Evolutionary conservation across 1,284 basidiomycete genomes (phyloP), one percentile per base, ranked within the genome.

Genomic region (Cerioporus squamosus): DNA sequence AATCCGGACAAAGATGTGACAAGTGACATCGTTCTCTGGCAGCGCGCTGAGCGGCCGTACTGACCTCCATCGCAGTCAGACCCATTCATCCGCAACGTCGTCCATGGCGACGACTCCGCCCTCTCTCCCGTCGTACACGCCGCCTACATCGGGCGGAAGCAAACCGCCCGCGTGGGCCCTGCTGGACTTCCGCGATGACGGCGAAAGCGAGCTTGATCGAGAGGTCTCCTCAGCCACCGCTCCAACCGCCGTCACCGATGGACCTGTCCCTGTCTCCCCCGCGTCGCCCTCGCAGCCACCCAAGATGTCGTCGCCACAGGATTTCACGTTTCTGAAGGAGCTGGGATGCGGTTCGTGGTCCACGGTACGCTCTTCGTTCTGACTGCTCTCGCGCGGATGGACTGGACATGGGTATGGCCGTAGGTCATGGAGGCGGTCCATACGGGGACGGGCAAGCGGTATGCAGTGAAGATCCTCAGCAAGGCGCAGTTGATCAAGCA

Each of bases 321-420:
- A 64, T 29, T 60, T 64, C 14, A 36, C 40, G 15, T 64, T 64
- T 17, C 10, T 53, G 40, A 61, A 54, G 24, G 63, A 64, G 44
- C 29, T 64, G 36, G 63, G 63, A 23, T 59, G 53, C 10, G 63
- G 63, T 5, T 64, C 63, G 44, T 64, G 63, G 63, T 64, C 63
- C 12, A 61, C 57, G 20, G 63, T 64, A 24, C 44, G 57, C 49
- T 3, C 12, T 39, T 6, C 22, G 5, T 43, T 23, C 9, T 26
- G 15, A 15, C 33, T 4, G n/a, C 15, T 10, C n/a, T 3, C 6
- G 9, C n/a, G 15, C 12, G n/a, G 8, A 5, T 10, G 5, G 23
- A 17, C 44, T 26, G 36, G 49, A 44, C 15, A 24, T 7, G 10
- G 45, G 31, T 7, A 20, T 5, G 8, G 3, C 8, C 15, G 15